Base-by-base conservation (phyloP, 345 rosid genomes). In the Xanthoceras sorbifolium region DNA sequence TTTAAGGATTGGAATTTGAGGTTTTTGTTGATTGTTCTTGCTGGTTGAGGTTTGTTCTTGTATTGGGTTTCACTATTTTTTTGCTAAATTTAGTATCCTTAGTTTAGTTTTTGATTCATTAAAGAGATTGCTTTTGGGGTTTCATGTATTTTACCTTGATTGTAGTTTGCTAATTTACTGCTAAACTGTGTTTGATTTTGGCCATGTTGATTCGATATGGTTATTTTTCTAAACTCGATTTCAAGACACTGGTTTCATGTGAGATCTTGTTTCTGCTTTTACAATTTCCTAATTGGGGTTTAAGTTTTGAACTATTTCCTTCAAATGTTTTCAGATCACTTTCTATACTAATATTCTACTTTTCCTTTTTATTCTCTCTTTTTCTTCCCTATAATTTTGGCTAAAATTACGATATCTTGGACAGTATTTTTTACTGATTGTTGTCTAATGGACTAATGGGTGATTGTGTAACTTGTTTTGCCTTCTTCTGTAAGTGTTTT, bases 1-100 rank as follows among this genome's bases (percentile, higher is more conserved):
- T n/a, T n/a, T 23, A 7, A 50, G 31, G 25, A 9, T 74, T 48
- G 44, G 8, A n/a, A 11, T 64, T 46, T 74, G 29, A 64, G 20
- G 50, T 50, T 71, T 44, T 12, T 23, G 3, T 42, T 55, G 73
- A n/a, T 34, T 62, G 28, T 64, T 44, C 29, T 64, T 22, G 9
- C 64, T 34, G 55, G 62, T 40, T 50, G 25, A 64, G 26, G n/a
- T 59, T 77, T 32, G 38, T 31, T 72, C 32, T 64, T 38, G 20
- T 12, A 34, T 18, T 77, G 67, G 38, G 34, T 70, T 62, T 44
- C 12, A 8, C 29, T 34, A 22, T 18, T 74, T 67, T 59, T 17
- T n/a, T 10, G 48, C 32, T 3, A 25, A 71, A 71, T 31, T 42
- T 25, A 72, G 36, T 32, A 38, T 59, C 25, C 54, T 71, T 9